Base-by-base conservation (phyloP, 495 filamentous ascomycete species). In the Neurospora sp. region DNA sequence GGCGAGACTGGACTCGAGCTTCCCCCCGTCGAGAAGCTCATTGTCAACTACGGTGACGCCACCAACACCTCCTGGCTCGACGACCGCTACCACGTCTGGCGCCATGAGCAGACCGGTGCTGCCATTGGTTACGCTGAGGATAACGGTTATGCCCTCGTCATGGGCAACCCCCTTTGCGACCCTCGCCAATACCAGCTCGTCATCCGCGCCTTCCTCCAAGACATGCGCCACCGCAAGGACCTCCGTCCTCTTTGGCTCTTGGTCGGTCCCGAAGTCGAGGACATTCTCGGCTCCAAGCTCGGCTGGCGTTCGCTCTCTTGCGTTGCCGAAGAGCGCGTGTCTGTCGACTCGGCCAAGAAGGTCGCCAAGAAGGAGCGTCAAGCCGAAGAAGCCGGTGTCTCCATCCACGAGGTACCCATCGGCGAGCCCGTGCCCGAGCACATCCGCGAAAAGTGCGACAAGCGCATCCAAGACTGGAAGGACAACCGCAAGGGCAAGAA, bases 51-150 rank as follows among this genome's bases (percentile, higher is more conserved):
- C 75, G 93, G 93, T 70, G 93, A 96, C 79, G 92, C 93, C 18
- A 92, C 93, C 16, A 93, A 95, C 75, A 97, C 93, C 0, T 93
- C 93, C 1, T 97, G 92, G 91, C 88, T 92, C 23, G 93, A 97
- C 79, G 90, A 92, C 7, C 89, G 92, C 16, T 95, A 91, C 79
- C 88, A 91, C 78, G 89, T 96, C 75, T 97, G 91, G 91, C 91
- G 93, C 6, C 91, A 96, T 76, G 83, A 86, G 54, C 79, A 81
- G 6, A 95, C 93, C 1, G 93, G 93, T 62, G 93, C 93, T 7
- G 93, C 93, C 0, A 86, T 95, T 49, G 89, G 92, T 18, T 97
- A 91, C 74, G 91, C 94, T 2, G 88, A 90, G 31, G 88, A 90
- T 76, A 87, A 89, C 80, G 90, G 86, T 75, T 93, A 90, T 76